Evolutionary conservation across 768 basidiomycete genomes (phyloP), one percentile per base, ranked within the genome.

Genomic region (Psilocybe tampanensis): DNA sequence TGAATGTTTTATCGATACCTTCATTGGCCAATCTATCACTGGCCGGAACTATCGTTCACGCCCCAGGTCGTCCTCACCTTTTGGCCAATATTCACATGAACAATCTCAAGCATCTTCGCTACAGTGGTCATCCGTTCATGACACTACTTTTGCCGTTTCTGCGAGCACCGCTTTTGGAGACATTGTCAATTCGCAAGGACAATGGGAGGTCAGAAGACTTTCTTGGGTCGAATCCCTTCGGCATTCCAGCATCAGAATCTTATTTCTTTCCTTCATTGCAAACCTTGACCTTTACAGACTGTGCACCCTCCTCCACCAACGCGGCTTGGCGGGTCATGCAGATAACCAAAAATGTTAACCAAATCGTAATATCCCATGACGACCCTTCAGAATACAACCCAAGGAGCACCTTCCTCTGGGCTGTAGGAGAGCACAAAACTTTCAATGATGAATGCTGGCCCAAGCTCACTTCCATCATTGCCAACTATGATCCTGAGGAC

Each of bases 1-100:
- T 59, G 17, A 22, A 55, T 1, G 42, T 64, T 15, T 54, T 67
- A 11, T 49, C 55, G 3, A 42, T 65, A 11, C 61, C 66, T 2
- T 33, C 32, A 3, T 34, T 69, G 12, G n/a, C 29, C 12, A 59
- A 63, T 26, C 47, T 69, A 45, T 66, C 64, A 0, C 41, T 66
- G 8, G 51, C 41, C 1, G 64, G 64, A 15, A 51, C 54, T 22
- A 13, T 51, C 1, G 54, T 63, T 15, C 18, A 50, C 8, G 21
- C 39, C 7, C 48, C 49, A 3, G 7, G 18, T 1, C 47, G 44
- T 23, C 22, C n/a, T 12, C 34, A 13, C 2, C n/a, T n/a, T n/a
- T 18, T 45, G 23, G 52, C 39, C n/a, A 5, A 8, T 39, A 43
- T 59, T 17, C 7, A 48, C 4, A 54, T 59, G 57, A 33, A 32